Base-by-base conservation (phyloP, 2,329 filamentous ascomycete species). In the Lecanosticta acicola region DNA sequence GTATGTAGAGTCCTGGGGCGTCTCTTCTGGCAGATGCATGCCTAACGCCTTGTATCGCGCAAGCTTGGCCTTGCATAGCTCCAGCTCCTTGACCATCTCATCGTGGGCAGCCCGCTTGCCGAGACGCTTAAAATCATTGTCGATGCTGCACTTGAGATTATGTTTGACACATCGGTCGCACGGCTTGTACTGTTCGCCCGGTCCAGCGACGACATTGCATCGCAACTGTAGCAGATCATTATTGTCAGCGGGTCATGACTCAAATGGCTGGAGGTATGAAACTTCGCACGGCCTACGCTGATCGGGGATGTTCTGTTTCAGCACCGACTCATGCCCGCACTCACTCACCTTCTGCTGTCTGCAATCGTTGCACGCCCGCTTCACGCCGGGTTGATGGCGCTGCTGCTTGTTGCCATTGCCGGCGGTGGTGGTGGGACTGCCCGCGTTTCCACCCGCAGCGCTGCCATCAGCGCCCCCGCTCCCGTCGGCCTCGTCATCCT, bases 71-170 rank as follows among this genome's bases (percentile, higher is more conserved):
- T 79, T 66, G 54, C 71, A 60, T 35, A 65, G 56, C 47, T 87
- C 84, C 60, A 90, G 86, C 66, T 90, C 84, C 68, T 82, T 85
- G 64, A 88, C 85, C 85, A 90, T 90, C 68, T 90, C 86, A 59
- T 85, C 85, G 67, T 91, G 85, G 65, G 87, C 85, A 54, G 81
- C 85, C 34, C 86, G 79, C 72, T 93, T 93, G 53, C 86, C 84
- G 14, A 90, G 75, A 57, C 86, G 82, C 75, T 89, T 90, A 70
- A 91, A 91, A 67, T 89, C 88, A 60, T 84, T 86, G 66, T 91
- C 85, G 66, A 93, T 91, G 66, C 87, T 87, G 74, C 87, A 93
- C 51, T 83, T 79, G 50, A 91, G 81, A 67, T 85, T 86, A 61
- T 90, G 78, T 59, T 87, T 85, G 63, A 79, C 79, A 70, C 87